Base-by-base conservation (phyloP, 306 rosid species). In the Alnus rubra region DNA sequence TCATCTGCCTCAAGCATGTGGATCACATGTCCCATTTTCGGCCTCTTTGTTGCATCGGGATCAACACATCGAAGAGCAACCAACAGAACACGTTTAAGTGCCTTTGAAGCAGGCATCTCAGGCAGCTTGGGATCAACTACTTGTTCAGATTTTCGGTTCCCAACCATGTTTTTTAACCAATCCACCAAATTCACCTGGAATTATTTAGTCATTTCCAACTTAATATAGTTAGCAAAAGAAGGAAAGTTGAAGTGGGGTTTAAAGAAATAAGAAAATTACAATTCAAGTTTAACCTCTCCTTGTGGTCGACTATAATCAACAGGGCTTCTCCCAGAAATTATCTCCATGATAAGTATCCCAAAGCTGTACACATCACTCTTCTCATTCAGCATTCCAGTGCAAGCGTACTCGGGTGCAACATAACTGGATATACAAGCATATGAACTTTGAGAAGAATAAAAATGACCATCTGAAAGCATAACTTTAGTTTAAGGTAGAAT, bases 1-100 rank as follows among this genome's bases (percentile, higher is more conserved):
- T 93, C 98, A 71, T 96, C 99, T 30, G 97, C 96, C 80, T 96
- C 99, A 12, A 96, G 97, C 99, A 93, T 96, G 90, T 96, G 99
- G 76, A 96, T 91, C 62, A 93, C 92, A 82, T 93, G 98, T 73
- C 99, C 99, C 86, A 96, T 93, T 86, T 96, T 96, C 39, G 98
- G 99, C 80, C 99, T 89, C 79, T 96, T 96, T 42, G 90, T 77
- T 11, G 98, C 90, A 84, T 96, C 99, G 3, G 99, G 99, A 85
- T 96, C 99, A 19, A 96, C 99, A 72, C 98, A 96, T 78, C 92
- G 89, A 80, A 96, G 97, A 85, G 97, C 97, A 60, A 96, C 97
- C 76, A 96, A 85, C 51, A 96, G 75, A 74, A 89, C 92, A 11
- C 97, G 97, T 52, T 96, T 96, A 44, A 96, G 91, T 50, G 94